Conservation (phyloP, 2,329 filamentous ascomycete genomes). For the Talaromyces sp. region DNA sequence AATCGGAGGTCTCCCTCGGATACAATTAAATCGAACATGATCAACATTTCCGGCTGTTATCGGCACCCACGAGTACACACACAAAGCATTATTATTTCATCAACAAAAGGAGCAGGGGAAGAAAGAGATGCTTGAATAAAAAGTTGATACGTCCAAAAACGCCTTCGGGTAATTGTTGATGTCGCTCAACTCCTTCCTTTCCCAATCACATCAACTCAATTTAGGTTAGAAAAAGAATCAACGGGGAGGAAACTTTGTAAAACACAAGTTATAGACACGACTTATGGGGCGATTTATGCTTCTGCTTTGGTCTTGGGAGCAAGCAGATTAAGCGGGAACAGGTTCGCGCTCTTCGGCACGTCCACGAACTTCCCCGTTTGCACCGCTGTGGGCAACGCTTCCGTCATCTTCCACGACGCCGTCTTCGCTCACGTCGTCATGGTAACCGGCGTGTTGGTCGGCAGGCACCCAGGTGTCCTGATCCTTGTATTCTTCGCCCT, state of each 20-base stretch:
- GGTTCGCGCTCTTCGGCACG: constrained; percentile 32
- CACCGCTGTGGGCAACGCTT: constrained; percentile 21
- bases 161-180: constrained; percentile 1
- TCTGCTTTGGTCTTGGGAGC: not conserved
- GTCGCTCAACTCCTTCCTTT: not conserved
- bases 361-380: constrained; percentile 31
- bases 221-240: not conserved
- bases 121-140: not conserved
- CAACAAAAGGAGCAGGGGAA: not conserved
- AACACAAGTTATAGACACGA: constrained; percentile 6
- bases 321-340: constrained; percentile 7
- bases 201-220: not conserved
- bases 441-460: constrained; percentile 49
- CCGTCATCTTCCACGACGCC: constrained; percentile 29
- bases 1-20: not conserved
- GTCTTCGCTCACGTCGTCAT: constrained; percentile 42
- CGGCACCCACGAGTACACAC: not conserved
- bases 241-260: not conserved
- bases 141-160: constrained; percentile 1
- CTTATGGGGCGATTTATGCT: not conserved
- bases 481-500: constrained; percentile 74
- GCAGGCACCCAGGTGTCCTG: constrained; percentile 77
- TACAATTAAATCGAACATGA: not conserved
- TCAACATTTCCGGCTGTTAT: too few relatives aligned
- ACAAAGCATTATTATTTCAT: not conserved